Conservation (phyloP, 768 basidiomycete genomes). For the Amanita jacksonii region DNA sequence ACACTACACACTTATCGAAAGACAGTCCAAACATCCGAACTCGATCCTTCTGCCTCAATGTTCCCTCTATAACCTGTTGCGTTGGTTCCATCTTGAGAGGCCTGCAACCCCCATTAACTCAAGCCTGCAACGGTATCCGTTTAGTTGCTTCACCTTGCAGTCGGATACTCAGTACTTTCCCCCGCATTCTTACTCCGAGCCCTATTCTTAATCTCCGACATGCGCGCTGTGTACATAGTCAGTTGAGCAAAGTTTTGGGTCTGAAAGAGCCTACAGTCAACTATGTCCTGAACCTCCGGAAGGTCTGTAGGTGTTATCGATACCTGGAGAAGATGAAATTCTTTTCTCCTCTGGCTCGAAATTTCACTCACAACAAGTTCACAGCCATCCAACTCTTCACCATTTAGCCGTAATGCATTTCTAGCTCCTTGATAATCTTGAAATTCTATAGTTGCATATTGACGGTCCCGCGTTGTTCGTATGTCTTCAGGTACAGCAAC, state of each 20-base stretch:
- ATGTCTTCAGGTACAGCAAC: slow-evolving; percentile 13
- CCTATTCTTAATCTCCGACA: slow-evolving; percentile 4
- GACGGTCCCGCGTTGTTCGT: slow-evolving; percentile 24
- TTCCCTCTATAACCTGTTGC: slow-evolving; percentile 14
- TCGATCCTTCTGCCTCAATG: slow-evolving; percentile 15
- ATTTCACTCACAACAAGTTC: slow-evolving; percentile 31
- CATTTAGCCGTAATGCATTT: slow-evolving; percentile 33
- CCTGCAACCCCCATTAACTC: slow-evolving; percentile 8
- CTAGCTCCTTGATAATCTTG: slow-evolving; percentile 22
- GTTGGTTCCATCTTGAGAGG: slow-evolving; percentile 16
- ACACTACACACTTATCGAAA: slow-evolving; percentile 19
- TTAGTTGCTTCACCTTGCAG: slow-evolving; percentile 1
- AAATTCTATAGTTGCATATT: slow-evolving; percentile 47
- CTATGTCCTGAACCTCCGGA: slow-evolving; percentile 28
- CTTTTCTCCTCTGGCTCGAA: neutral
- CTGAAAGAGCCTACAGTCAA: slow-evolving; percentile 16
- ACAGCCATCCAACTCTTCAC: slow-evolving; percentile 25
- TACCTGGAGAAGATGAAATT: slow-evolving; percentile 19
- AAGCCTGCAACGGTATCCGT: neutral
- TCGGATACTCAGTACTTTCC: neutral
- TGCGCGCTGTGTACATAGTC: slow-evolving; percentile 4
- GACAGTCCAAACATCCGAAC: slow-evolving; percentile 22
- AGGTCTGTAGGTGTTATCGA: slow-evolving; percentile 26
- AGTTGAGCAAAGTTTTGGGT: neutral
- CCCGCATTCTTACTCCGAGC: neutral